Evolutionary conservation across 306 rosid genomes (phyloP).

Genomic region (Canavalia gladiata): DNA sequence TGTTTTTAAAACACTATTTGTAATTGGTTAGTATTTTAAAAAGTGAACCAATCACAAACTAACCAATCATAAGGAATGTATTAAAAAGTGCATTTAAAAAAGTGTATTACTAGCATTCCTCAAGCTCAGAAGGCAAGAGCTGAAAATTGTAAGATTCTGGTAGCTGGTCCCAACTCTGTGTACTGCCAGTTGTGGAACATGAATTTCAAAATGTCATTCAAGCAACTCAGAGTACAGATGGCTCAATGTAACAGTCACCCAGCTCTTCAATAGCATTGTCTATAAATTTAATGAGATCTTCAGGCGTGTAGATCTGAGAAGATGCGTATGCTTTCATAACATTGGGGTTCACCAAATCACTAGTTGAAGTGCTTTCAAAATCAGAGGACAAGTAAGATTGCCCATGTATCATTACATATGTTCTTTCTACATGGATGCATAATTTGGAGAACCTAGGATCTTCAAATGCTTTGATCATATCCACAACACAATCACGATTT

Average conservation of each 20-base stretch:
- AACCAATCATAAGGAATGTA: too few relatives aligned
- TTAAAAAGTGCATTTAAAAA: too few relatives aligned
- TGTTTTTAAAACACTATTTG: too few relatives aligned
- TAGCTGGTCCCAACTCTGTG: conserved; percentile 38
- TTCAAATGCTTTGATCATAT: conserved; percentile 58
- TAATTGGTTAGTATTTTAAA: too few relatives aligned
- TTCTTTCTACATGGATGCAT: conserved; percentile 57
- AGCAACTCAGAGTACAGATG: neutral
- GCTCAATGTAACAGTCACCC: conserved; percentile 26
- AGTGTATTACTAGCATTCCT: too few relatives aligned
- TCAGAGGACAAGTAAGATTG: conserved; percentile 46
- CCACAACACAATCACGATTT: conserved; percentile 56
- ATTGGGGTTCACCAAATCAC: conserved; percentile 52
- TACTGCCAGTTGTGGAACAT: conserved; percentile 24
- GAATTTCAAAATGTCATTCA: conserved; percentile 30
- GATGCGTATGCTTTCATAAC: conserved; percentile 53
- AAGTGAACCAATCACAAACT: too few relatives aligned
- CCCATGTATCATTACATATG: conserved; percentile 59
- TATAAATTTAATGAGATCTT: conserved; percentile 68
- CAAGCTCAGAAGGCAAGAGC: conserved; percentile 1
- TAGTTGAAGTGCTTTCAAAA: conserved; percentile 45
- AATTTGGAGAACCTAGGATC: conserved; percentile 66
- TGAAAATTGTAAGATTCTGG: conserved; percentile 30
- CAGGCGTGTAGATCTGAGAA: conserved; percentile 60
- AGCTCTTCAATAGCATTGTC: conserved; percentile 51